Evolutionary conservation across 371 early-diverging fungal species (phyloP).

Genomic region (Circinella umbellata): DNA sequence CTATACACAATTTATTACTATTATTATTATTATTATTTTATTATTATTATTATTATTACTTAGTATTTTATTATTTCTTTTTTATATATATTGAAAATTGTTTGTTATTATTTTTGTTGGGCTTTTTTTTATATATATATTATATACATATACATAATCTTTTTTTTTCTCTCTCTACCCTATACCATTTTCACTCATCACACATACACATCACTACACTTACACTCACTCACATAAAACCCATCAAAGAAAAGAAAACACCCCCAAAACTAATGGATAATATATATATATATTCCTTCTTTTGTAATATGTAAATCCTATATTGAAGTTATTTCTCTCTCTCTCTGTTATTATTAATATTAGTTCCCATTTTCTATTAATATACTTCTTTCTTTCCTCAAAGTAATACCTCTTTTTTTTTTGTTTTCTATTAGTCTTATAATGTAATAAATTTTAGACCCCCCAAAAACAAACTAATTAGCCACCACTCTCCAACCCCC

Average conservation of each 20-base stretch:
- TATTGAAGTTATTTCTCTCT: not conserved
- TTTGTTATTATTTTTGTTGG: too few relatives aligned
- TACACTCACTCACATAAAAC: not conserved
- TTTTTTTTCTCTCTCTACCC: not conserved
- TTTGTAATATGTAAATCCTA: constrained; percentile 1
- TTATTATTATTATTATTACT: not conserved
- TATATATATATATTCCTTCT: not conserved
- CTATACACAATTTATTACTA: too few relatives aligned
- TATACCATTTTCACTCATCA: not conserved
- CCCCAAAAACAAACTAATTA: too few relatives aligned
- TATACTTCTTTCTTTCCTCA: too few relatives aligned
- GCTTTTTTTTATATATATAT: not conserved
- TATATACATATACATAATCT: not conserved
- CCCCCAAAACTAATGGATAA: not conserved
- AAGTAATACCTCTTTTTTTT: too few relatives aligned
- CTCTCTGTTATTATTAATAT: not conserved
- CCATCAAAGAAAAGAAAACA: not conserved
- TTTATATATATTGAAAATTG: not conserved
- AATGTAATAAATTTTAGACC: too few relatives aligned
- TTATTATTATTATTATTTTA: not conserved
- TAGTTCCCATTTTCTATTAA: too few relatives aligned
- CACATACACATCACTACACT: not conserved
- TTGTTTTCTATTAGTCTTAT: too few relatives aligned
- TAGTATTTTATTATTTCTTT: not conserved
- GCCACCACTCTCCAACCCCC: too few relatives aligned